Conservation (phyloP, 176 grass and related monocot genomes). For the Panicum miliaceum region DNA sequence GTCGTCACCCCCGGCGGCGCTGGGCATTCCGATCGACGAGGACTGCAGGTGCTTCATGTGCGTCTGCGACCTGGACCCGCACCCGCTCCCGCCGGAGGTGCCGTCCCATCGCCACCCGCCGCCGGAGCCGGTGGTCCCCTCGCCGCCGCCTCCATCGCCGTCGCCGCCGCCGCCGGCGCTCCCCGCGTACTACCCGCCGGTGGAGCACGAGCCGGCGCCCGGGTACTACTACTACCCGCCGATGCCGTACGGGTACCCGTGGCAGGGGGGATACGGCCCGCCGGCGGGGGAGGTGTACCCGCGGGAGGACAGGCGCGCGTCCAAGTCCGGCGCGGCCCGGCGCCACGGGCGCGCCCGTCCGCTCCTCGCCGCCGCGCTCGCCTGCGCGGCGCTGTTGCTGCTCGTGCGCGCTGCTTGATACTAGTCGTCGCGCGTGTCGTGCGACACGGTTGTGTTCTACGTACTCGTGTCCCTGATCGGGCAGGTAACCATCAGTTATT, state of each 20-base stretch:
- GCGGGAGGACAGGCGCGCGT: conserved; percentile 1
- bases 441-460: background rate
- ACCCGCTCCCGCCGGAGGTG: conserved; percentile 43
- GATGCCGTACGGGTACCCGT: conserved; percentile 44
- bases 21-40: background rate
- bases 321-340: conserved; percentile 30
- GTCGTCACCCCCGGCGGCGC: background rate
- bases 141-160: conserved; percentile 25
- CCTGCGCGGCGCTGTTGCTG: conserved; percentile 9
- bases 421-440: background rate
- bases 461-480: background rate
- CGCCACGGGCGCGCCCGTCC: background rate
- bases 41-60: conserved; percentile 64
- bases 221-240: conserved; percentile 31
- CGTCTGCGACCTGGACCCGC: conserved; percentile 60
- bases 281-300: conserved; percentile 48
- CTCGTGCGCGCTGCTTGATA: background rate
- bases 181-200: conserved; percentile 33
- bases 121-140: conserved; percentile 20
- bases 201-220: conserved; percentile 4
- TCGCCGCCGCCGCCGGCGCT: background rate
- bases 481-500: too few relatives aligned
- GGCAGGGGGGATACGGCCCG: background rate
- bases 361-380: conserved; percentile 1
- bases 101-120: conserved; percentile 15